Evolutionary conservation across 225 moss, liverwort and hornwort genomes (phyloP).

Genomic region (Pseudisothecium myosuroides): DNA sequence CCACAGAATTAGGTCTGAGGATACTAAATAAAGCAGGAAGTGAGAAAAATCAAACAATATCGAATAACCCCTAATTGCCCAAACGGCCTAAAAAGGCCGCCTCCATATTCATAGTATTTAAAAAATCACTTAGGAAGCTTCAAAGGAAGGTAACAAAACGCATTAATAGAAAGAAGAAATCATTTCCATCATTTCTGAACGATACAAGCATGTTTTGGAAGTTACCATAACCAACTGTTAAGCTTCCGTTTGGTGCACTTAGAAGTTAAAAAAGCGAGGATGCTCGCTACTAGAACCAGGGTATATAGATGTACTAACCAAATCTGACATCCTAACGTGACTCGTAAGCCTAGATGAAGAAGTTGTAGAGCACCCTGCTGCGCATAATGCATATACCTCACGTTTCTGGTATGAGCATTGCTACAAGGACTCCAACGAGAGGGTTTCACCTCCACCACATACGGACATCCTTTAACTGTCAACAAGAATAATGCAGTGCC

Average conservation of each 20-base stretch:
- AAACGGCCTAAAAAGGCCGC: neutral
- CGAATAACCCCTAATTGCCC: neutral
- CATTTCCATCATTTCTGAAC: neutral
- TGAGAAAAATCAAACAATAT: neutral
- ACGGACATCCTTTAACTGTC: neutral
- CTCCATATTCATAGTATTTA: neutral
- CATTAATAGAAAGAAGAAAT: neutral
- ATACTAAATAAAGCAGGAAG: neutral
- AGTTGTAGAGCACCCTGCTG: neutral
- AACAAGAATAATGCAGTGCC: neutral
- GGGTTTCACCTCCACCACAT: neutral
- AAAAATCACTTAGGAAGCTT: neutral
- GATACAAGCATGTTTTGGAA: neutral
- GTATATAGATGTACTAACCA: neutral
- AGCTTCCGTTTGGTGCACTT: neutral
- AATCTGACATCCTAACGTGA: neutral
- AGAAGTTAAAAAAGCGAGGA: neutral
- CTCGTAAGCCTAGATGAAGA: neutral
- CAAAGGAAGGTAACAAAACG: neutral
- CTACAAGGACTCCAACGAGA: neutral
- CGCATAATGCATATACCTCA: neutral
- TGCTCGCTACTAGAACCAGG: neutral
- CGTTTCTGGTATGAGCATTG: neutral
- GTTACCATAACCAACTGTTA: neutral
- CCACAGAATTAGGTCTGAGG: neutral